These are phyloP conservation scores for Verticillium isaacii DNA, from an alignment of 2,329 filamentous ascomycete genomes.

Conservation along the genomic window DNA sequence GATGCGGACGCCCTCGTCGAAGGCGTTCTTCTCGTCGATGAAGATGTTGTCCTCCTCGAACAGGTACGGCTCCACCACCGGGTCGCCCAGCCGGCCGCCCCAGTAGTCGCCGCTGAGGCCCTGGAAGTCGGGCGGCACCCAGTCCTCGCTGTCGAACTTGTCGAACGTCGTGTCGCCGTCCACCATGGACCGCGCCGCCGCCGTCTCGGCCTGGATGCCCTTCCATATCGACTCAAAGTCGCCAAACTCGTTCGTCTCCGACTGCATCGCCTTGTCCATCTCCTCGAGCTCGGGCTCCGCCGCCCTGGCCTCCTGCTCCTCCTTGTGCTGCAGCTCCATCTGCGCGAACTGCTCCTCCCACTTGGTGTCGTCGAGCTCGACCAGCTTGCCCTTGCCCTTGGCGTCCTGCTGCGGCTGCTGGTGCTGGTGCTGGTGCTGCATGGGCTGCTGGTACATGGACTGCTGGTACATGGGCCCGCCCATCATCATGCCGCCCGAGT, in stretches of 20 bases:
- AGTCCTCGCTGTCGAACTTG: slow-evolving; percentile 73
- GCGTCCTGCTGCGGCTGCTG: slow-evolving; percentile 44
- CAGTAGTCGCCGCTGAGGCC: slow-evolving; percentile 58
- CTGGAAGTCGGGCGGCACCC: slow-evolving; percentile 62
- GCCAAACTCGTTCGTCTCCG: slow-evolving; percentile 71
- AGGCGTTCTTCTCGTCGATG: slow-evolving; percentile 74
- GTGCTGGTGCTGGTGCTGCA: slow-evolving; percentile 47
- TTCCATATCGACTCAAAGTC: slow-evolving; percentile 89
- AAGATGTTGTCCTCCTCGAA: slow-evolving; percentile 96
- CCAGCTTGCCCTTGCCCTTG: slow-evolving; percentile 86
- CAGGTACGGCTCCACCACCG: slow-evolving; percentile 81
- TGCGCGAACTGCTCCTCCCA: slow-evolving; percentile 97
- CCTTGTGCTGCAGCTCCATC: slow-evolving; percentile 65
- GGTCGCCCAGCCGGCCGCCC: slow-evolving; percentile 59
- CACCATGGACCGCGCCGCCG: slow-evolving; percentile 65
- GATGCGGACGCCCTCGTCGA: slow-evolving; percentile 88
- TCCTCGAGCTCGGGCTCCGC: slow-evolving; percentile 82
- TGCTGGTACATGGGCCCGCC: slow-evolving; percentile 47
- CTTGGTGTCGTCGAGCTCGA: slow-evolving; percentile 87
- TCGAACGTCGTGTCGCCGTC: slow-evolving; percentile 58
- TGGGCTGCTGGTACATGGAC: slow-evolving; percentile 51
- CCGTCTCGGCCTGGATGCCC: slow-evolving; percentile 73
- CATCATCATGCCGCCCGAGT: slow-evolving; percentile 28
- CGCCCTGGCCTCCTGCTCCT: slow-evolving; percentile 47
- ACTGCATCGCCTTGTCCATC: slow-evolving; percentile 66